Evolutionary conservation across 1,139 yeast genomes (phyloP).

Genomic region (Diutina neorugosa): DNA sequence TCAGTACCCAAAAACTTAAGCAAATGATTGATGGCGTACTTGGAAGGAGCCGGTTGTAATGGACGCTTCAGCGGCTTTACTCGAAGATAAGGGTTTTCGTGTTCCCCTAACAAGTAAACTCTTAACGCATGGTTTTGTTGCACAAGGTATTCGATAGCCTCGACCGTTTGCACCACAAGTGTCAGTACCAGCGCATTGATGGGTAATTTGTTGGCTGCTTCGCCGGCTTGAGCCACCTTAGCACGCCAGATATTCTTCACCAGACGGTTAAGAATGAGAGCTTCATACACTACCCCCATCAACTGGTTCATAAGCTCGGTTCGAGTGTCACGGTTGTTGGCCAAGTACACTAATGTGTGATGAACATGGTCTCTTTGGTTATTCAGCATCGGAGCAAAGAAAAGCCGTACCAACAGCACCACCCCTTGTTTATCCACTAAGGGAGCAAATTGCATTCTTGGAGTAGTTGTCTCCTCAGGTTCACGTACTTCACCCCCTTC

Average conservation of each 20-base stretch:
- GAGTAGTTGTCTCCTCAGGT: not conserved
- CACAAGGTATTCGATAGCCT: constrained; percentile 59
- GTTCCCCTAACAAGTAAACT: constrained; percentile 71
- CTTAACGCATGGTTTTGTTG: constrained; percentile 61
- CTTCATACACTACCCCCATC: constrained; percentile 64
- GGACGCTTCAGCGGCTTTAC: constrained; percentile 26
- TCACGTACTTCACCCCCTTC: constrained; percentile 3
- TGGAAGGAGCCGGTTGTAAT: constrained; percentile 14
- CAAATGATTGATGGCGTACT: constrained; percentile 63
- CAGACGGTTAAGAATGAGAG: constrained; percentile 46
- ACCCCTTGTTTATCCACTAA: constrained; percentile 68
- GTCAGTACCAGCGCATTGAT: constrained; percentile 53
- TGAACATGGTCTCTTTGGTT: constrained; percentile 55
- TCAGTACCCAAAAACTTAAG: constrained; percentile 33
- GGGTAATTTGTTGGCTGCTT: constrained; percentile 25
- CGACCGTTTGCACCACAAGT: constrained; percentile 70
- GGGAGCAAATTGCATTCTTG: constrained; percentile 39
- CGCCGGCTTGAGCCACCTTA: constrained; percentile 5
- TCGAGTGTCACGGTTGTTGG: constrained; percentile 70
- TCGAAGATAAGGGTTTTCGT: constrained; percentile 48
- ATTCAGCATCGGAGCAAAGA: constrained; percentile 65
- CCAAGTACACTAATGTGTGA: constrained; percentile 53
- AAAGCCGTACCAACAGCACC: constrained; percentile 55
- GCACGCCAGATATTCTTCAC: constrained; percentile 52
- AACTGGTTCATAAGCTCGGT: constrained; percentile 64